Percentiles rank a stretch among this genome's conserved stretches.
Evolutionary conservation across 2,329 filamentous ascomycete species (phyloP).

Genomic region (Penicillium concentricum): DNA sequence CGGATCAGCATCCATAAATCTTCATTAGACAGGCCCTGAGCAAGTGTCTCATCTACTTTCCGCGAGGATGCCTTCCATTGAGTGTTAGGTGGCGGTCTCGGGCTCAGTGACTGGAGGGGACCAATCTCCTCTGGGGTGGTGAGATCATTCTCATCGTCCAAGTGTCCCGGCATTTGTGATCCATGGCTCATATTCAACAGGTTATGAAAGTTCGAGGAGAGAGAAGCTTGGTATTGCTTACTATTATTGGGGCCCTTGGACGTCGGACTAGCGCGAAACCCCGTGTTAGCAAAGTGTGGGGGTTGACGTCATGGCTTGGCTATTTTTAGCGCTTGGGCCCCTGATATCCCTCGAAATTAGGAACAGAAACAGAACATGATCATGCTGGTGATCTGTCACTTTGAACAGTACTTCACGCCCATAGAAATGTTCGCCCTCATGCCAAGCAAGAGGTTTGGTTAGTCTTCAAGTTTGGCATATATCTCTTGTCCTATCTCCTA

Average conservation of each 20-base stretch:
- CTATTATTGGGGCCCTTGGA: background rate
- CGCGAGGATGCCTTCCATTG: conserved; percentile 23
- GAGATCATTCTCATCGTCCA: conserved; percentile 10
- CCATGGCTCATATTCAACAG: conserved; percentile 14
- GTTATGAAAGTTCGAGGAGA: background rate
- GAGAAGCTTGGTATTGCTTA: conserved; percentile 7
- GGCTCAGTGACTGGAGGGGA: conserved; percentile 7
- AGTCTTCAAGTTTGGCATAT: too few species aligned
- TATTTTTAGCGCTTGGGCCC: conserved; percentile 1
- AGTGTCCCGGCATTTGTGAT: conserved; percentile 8
- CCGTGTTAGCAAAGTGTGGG: conserved; percentile 3
- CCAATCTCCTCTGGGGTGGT: conserved; percentile 8
- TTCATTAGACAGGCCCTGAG: conserved; percentile 69
- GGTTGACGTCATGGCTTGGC: conserved; percentile 10
- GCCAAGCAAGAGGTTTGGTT: too few species aligned
- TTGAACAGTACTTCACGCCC: too few species aligned
- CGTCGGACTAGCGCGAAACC: background rate
- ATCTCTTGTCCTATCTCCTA: too few species aligned
- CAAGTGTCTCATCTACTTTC: conserved; percentile 47
- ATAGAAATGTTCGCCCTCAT: too few species aligned
- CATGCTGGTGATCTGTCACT: too few species aligned
- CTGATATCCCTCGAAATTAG: background rate
- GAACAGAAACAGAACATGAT: too few species aligned
- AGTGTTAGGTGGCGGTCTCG: conserved; percentile 5
- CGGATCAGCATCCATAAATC: conserved; percentile 71